A percentile compares a stretch with the other conserved stretches of the same genome.
These are phyloP conservation scores for Musa itinerans DNA, from an alignment of 176 grass and related monocot genomes.

Conservation along the genomic window DNA sequence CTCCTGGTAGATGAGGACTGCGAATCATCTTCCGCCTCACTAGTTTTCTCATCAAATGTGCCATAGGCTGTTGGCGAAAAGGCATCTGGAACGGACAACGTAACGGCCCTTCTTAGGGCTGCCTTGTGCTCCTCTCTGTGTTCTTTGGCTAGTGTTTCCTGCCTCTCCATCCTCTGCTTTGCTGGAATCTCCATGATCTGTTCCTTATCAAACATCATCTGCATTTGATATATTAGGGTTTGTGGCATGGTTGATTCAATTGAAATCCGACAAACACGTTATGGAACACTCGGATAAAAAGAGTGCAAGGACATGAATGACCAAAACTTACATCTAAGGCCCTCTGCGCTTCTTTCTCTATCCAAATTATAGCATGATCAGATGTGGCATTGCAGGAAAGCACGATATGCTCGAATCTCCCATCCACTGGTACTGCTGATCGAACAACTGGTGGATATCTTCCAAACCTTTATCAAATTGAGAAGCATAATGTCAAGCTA, in stretches of 20 bases:
- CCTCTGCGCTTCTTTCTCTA: constrained; percentile 67
- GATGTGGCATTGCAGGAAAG: constrained; percentile 91
- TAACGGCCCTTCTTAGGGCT: constrained; percentile 53
- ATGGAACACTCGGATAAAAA: background rate
- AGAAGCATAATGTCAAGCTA: background rate
- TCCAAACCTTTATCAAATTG: constrained; percentile 44
- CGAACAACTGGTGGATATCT: constrained; percentile 83
- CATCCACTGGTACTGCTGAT: constrained; percentile 92
- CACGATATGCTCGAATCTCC: constrained; percentile 87
- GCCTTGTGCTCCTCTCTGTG: constrained; percentile 74
- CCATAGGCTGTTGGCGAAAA: constrained; percentile 45
- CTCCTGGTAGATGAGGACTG: constrained; percentile 5
- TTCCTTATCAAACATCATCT: constrained; percentile 75
- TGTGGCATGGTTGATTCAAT: background rate
- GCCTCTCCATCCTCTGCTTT: constrained; percentile 77
- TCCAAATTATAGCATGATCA: constrained; percentile 82
- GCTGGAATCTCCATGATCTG: constrained; percentile 39
- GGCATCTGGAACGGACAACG: constrained; percentile 53
- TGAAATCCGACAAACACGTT: too few relatives aligned
- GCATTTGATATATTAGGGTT: background rate
- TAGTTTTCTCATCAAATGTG: constrained; percentile 34
- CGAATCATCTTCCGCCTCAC: constrained; percentile 17
- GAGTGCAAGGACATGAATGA: background rate
- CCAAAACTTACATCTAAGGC: constrained; percentile 64
- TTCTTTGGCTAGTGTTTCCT: constrained; percentile 59